Conservation (phyloP, 2,329 filamentous ascomycete species). For the Alternaria postmessia region DNA sequence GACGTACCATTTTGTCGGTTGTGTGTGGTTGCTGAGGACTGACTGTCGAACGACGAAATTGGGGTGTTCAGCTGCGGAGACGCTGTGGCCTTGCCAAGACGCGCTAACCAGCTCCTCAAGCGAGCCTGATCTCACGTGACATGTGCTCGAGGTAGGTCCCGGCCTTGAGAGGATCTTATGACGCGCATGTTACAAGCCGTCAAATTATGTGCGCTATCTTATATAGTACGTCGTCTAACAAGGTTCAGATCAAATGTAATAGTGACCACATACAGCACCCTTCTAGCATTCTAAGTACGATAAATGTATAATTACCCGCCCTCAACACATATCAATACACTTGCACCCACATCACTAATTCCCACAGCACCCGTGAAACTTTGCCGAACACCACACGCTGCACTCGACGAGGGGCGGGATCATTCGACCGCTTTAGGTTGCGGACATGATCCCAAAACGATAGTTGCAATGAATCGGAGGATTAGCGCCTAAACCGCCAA, state of each 20-base stretch:
- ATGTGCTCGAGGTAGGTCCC: neutral
- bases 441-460: constrained; percentile 22
- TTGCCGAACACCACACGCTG: constrained; percentile 6
- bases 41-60: constrained; percentile 22
- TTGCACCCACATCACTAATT: constrained; percentile 5
- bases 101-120: constrained; percentile 30
- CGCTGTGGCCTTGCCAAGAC: constrained; percentile 19
- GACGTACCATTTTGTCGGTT: constrained; percentile 55
- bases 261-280: neutral
- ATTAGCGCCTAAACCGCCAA: constrained; percentile 17
- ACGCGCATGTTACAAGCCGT: neutral
- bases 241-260: too few species aligned
- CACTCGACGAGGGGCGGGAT: constrained; percentile 8
- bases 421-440: constrained; percentile 8
- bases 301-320: neutral
- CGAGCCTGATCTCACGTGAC: constrained; percentile 22
- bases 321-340: neutral
- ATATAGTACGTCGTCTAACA: neutral
- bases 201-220: neutral
- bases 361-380: constrained; percentile 1
- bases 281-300: neutral
- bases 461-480: constrained; percentile 24
- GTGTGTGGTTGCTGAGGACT: constrained; percentile 48
- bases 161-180: neutral
- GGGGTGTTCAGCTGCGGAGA: constrained; percentile 31